These are phyloP conservation scores for Chalaropsis ovoidea DNA, from an alignment of 2,329 filamentous ascomycete genomes.

Conservation along the genomic window DNA sequence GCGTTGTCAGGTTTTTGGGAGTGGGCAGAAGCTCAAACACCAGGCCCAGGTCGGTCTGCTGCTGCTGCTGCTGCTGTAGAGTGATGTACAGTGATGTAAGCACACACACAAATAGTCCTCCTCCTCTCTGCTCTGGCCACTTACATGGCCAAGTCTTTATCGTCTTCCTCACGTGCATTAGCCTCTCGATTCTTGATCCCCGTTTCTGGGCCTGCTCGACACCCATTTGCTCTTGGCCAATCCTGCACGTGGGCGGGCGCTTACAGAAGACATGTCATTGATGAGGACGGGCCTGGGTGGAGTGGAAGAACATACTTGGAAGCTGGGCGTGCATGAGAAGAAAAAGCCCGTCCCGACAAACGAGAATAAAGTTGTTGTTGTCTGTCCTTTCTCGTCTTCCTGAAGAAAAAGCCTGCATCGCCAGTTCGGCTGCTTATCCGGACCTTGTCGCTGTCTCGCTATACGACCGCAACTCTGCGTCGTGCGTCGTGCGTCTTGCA, in stretches of 20 bases:
- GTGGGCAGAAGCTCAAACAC: neutral
- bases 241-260: slow-evolving; percentile 11
- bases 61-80: too few species aligned
- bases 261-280: slow-evolving; percentile 12
- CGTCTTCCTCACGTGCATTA: neutral
- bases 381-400: neutral
- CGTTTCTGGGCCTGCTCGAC: neutral
- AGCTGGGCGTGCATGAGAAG: slow-evolving; percentile 4
- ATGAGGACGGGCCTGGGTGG: neutral
- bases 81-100: too few species aligned
- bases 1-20: neutral
- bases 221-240: slow-evolving; percentile 7
- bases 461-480: too few species aligned
- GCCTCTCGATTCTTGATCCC: neutral
- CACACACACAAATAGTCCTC: too few species aligned
- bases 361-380: neutral
- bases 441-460: neutral
- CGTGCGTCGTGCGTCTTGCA: too few species aligned
- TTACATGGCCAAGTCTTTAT: neutral
- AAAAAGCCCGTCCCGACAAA: neutral
- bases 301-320: neutral
- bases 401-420: slow-evolving; percentile 7
- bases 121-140: neutral
- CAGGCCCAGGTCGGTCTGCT: neutral
- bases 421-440: slow-evolving; percentile 10